phyloP scores from a whole-genome alignment of 192 early-diverging fungal genomes.

The Spizellomyces punctatus region DNA sequence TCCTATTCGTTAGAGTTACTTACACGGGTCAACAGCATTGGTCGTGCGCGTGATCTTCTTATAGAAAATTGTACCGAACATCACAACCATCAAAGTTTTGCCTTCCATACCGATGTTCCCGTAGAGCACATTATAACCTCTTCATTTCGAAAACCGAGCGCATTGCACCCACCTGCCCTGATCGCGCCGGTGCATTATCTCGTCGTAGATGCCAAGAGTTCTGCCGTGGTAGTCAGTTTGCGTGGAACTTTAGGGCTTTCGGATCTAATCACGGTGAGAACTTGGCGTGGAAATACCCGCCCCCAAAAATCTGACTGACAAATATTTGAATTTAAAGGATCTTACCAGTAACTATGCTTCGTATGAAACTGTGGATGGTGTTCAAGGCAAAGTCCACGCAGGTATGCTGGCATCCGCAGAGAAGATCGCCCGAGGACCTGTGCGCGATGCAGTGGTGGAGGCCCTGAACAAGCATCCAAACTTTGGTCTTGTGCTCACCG shows the following conservation, averaged over 20 bases:
- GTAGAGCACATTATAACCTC: constrained; percentile 51
- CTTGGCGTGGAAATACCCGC: background rate
- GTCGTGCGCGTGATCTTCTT: constrained; percentile 43
- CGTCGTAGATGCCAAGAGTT: constrained; percentile 43
- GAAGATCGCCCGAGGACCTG: constrained; percentile 33
- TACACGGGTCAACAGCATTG: constrained; percentile 26
- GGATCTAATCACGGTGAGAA: constrained; percentile 47
- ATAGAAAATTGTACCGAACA: constrained; percentile 38
- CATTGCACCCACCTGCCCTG: constrained; percentile 29
- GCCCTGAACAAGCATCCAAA: constrained; percentile 73
- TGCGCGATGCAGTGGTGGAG: constrained; percentile 63
- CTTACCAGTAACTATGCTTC: constrained; percentile 36
- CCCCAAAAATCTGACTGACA: background rate
- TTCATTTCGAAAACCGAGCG: constrained; percentile 31
- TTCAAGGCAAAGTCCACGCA: constrained; percentile 39
- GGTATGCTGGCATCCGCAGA: constrained; percentile 45
- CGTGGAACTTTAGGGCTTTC: constrained; percentile 56
- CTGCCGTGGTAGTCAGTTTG: constrained; percentile 49
- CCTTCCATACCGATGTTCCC: constrained; percentile 53
- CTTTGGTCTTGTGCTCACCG: constrained; percentile 83
- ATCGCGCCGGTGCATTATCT: constrained; percentile 53
- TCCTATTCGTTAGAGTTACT: background rate
- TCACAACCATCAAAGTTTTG: constrained; percentile 54
- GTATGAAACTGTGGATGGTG: constrained; percentile 28
- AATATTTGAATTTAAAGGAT: constrained; percentile 13